A percentile compares a stretch with the other conserved stretches of the same genome.
phyloP scores from a whole-genome alignment of 371 early-diverging fungal species.

The Mortierella sp. region DNA sequence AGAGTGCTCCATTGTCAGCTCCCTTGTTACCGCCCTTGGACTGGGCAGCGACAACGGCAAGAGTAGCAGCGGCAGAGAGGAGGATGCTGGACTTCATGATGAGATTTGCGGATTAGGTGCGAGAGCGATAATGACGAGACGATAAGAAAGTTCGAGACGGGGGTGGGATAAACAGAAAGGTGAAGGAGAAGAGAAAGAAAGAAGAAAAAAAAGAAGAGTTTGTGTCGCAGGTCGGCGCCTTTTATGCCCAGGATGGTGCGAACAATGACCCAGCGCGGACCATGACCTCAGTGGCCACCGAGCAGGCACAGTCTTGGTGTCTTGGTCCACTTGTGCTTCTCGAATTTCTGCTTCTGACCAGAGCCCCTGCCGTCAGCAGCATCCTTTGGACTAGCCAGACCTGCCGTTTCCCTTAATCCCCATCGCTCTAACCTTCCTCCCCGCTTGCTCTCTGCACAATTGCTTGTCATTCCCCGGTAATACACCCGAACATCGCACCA shows the following conservation, averaged over 20 bases:
- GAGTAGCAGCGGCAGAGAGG: not conserved
- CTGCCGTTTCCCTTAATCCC: no score
- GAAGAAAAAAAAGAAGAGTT: not conserved
- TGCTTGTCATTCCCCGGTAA: no score
- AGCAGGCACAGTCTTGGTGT: no score
- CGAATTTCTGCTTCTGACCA: no score
- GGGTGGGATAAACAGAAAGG: not conserved
- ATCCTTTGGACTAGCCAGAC: no score
- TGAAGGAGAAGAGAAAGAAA: not conserved
- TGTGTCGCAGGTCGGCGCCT: not conserved
- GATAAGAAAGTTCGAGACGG: not conserved
- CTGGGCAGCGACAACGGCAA: conserved; percentile 9
- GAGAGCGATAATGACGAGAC: not conserved
- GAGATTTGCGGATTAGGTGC: not conserved
- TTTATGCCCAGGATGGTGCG: not conserved
- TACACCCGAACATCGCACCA: no score
- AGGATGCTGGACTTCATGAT: conserved; percentile 8
- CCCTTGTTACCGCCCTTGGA: conserved; percentile 3
- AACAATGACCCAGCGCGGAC: no score
- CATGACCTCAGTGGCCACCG: no score
- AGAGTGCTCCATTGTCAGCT: conserved; percentile 9
- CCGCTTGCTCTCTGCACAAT: no score
- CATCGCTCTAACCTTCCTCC: no score
- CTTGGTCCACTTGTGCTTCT: no score
- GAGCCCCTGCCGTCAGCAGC: no score